Evolutionary conservation across 129 eudicot species (phyloP).

Genomic region (Flaveria bidentis): DNA sequence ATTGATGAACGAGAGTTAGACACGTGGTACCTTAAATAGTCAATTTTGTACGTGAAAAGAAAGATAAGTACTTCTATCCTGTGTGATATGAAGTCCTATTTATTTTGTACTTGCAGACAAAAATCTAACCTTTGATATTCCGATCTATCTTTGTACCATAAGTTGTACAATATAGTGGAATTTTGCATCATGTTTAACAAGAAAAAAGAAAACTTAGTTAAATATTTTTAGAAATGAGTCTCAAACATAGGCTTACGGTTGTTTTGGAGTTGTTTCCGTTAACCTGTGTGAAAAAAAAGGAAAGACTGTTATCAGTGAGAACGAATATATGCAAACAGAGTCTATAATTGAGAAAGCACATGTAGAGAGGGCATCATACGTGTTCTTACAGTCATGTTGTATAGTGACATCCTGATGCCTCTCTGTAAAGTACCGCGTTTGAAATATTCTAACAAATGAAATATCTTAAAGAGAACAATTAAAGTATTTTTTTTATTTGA

Average conservation of each 20-base stretch:
- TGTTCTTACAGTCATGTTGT: too few relatives aligned
- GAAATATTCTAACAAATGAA: too few relatives aligned
- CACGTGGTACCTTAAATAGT: neutral
- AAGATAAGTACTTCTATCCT: neutral
- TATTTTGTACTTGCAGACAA: constrained; percentile 11
- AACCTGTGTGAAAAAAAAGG: too few relatives aligned
- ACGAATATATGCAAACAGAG: too few relatives aligned
- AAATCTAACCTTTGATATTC: constrained; percentile 2
- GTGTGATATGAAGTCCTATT: constrained; percentile 4
- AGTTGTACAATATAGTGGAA: neutral
- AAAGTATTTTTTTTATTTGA: too few relatives aligned
- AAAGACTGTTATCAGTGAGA: too few relatives aligned
- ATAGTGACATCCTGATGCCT: too few relatives aligned
- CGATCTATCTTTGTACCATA: neutral
- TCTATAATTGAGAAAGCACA: too few relatives aligned
- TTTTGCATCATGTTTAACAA: neutral
- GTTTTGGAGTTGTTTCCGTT: too few relatives aligned
- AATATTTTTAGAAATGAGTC: neutral
- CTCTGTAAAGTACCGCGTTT: too few relatives aligned
- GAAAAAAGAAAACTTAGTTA: neutral
- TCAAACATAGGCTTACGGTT: neutral
- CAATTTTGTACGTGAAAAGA: neutral
- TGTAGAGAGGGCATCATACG: too few relatives aligned
- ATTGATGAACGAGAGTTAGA: constrained; percentile 4
- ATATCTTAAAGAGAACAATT: too few relatives aligned